A percentile compares a stretch with the other conserved stretches of the same genome.
phyloP scores from a whole-genome alignment of 768 basidiomycete species.

The Tephrocybe sp. region DNA sequence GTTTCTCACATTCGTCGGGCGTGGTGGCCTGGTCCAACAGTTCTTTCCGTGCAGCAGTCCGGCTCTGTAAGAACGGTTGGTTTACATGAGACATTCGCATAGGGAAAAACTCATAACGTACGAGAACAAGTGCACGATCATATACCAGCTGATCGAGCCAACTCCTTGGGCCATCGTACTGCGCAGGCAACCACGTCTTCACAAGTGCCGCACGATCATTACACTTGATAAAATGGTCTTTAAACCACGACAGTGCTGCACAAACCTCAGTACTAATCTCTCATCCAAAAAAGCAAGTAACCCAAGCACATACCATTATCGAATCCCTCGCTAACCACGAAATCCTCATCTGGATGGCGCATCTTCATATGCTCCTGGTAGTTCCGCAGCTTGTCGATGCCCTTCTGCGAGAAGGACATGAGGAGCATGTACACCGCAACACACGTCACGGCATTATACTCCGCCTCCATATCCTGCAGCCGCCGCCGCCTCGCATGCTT shows the following conservation, averaged over 20 bases:
- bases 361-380: conserved; percentile 83
- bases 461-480: conserved; percentile 75
- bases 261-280: conserved; percentile 13
- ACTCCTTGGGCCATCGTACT: conserved; percentile 77
- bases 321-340: conserved; percentile 75
- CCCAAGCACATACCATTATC: conserved; percentile 55
- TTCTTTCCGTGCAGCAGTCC: conserved; percentile 89
- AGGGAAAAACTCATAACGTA: conserved; percentile 35
- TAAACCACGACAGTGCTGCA: conserved; percentile 87
- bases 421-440: conserved; percentile 88
- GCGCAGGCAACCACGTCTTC: conserved; percentile 83
- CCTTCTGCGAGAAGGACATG: conserved; percentile 91
- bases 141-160: conserved; percentile 92
- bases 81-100: not conserved
- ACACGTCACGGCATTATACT: conserved; percentile 80
- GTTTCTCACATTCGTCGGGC: conserved; percentile 84
- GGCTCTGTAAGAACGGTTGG: conserved; percentile 54
- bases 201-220: conserved; percentile 87
- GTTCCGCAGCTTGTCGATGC: conserved; percentile 78
- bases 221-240: conserved; percentile 90
- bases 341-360: conserved; percentile 72
- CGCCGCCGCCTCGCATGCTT: conserved; percentile 66
- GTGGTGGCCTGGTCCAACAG: conserved; percentile 73
- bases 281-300: not conserved
- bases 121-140: conserved; percentile 84